Conservation (phyloP, 352 stramenopile species). For the Blastocystis sp. region DNA sequence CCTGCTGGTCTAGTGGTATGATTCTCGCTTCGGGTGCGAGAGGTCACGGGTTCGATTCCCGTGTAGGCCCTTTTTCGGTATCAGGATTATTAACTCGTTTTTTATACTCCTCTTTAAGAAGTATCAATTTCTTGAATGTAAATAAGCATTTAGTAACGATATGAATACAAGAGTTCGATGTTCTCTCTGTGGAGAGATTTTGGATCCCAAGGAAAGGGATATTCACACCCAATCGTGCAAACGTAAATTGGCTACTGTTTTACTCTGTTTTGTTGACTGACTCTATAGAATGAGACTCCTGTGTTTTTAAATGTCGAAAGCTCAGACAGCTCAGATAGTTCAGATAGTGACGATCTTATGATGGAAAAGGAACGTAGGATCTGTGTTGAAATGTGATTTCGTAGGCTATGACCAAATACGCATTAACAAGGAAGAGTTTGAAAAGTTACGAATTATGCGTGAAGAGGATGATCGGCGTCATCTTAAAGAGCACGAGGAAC, state of each 20-base stretch:
- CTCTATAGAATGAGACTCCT: not conserved
- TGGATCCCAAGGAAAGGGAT: not conserved
- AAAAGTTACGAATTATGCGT: not conserved
- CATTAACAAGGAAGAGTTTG: not conserved
- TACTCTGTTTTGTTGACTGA: not conserved
- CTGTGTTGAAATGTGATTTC: not conserved
- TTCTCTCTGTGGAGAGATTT: not conserved
- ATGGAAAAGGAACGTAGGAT: not conserved
- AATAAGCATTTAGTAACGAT: not conserved
- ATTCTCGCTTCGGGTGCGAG: slow-evolving; percentile 61
- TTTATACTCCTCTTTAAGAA: not conserved
- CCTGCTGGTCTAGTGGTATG: slow-evolving; percentile 61
- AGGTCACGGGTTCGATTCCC: slow-evolving; percentile 61
- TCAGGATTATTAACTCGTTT: not conserved
- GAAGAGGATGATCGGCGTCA: not conserved
- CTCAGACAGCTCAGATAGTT: not conserved
- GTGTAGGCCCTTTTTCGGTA: slow-evolving; percentile 54
- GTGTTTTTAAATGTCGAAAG: not conserved
- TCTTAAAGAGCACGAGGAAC: not conserved
- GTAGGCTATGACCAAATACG: not conserved
- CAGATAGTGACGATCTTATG: not conserved
- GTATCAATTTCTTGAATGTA: not conserved
- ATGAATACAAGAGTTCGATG: not conserved
- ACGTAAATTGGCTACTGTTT: not conserved
- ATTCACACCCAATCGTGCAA: not conserved